Base-by-base conservation (phyloP, 2,329 filamentous ascomycete species). In the Fusarium sp. region DNA sequence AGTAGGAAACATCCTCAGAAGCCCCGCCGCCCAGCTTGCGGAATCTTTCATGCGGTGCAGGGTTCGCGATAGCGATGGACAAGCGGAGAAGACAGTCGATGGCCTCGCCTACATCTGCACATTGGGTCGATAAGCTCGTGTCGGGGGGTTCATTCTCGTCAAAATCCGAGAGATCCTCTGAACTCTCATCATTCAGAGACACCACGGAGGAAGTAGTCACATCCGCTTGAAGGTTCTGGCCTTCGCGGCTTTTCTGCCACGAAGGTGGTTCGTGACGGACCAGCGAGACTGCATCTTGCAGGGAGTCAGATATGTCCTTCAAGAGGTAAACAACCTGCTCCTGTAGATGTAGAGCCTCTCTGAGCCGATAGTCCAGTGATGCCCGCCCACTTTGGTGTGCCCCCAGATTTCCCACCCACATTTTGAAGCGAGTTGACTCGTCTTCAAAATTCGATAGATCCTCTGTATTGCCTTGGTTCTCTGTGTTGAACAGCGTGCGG, bases 61-160 rank as follows among this genome's bases (percentile, higher is more conserved):
- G 81, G 6, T 79, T 77, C 0, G 76, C 76, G 6, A 83, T 81
- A 0, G 79, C 66, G n/a, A 81, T 75, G 3, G 79, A 80, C 1
- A 83, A 72, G 3, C 81, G 71, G 7, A 80, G 72, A 2, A 84
- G 73, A 27, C 77, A 76, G 18, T 75, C 73, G 3, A 81, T 73
- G 0, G 73, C 68, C 1, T 80, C 76, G 0, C n/a, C 13, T 1
- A 78, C 43, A 15, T 76, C 73, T 0, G 61, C 44, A 1, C 43
- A 12, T 2, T 75, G 66, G 1, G 40, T 64, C 69, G 75, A 2
- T 23, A 56, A 1, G 74, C 44, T 28, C 75, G 72, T 0, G 68
- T 70, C 34, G 31, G 2, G 34, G 7, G 36, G 18, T 4, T 60
- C 62, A 6, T 66, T 46, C 3, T 31, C 30, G 4, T 53, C 23